These are phyloP conservation scores for Verbascum thapsus DNA, from an alignment of 257 asterid genomes.

Conservation along the genomic window DNA sequence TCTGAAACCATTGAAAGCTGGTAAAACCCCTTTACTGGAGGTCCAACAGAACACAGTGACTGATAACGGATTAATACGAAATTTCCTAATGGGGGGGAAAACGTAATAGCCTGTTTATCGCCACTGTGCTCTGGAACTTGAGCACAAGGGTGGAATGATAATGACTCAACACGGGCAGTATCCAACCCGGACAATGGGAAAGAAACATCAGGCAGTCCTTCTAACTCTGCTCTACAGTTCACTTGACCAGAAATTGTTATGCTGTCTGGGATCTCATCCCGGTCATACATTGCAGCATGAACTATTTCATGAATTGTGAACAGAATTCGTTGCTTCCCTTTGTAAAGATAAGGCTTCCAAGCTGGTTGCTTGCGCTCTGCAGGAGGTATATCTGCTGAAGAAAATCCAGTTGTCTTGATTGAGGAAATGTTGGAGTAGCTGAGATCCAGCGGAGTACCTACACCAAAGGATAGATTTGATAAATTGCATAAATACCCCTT, in stretches of 20 bases:
- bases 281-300: constrained; percentile 90
- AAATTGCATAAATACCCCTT: too few species aligned
- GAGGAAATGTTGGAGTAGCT: constrained; percentile 78
- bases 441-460: constrained; percentile 91
- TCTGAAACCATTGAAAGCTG: constrained; percentile 99
- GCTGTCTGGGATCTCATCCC: constrained; percentile 94
- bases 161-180: constrained; percentile 66
- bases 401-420: constrained; percentile 74
- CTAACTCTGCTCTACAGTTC: constrained; percentile 94
- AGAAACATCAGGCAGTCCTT: constrained; percentile 91
- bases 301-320: constrained; percentile 87
- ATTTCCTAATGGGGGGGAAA: constrained; percentile 93
- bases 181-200: constrained; percentile 81
- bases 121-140: constrained; percentile 98
- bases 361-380: constrained; percentile 91
- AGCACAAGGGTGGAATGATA: constrained; percentile 94
- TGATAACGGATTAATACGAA: constrained; percentile 80
- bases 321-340: constrained; percentile 87
- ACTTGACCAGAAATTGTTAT: constrained; percentile 87
- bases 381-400: constrained; percentile 80
- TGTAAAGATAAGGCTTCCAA: constrained; percentile 96
- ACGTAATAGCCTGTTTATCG: constrained; percentile 80
- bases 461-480: constrained; percentile 8
- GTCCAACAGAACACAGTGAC: constrained; percentile 71
- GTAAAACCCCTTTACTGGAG: constrained; percentile 94